These are phyloP conservation scores for Kalmanozyma brasiliensis DNA, from an alignment of 1,284 basidiomycete genomes.

Conservation along the genomic window DNA sequence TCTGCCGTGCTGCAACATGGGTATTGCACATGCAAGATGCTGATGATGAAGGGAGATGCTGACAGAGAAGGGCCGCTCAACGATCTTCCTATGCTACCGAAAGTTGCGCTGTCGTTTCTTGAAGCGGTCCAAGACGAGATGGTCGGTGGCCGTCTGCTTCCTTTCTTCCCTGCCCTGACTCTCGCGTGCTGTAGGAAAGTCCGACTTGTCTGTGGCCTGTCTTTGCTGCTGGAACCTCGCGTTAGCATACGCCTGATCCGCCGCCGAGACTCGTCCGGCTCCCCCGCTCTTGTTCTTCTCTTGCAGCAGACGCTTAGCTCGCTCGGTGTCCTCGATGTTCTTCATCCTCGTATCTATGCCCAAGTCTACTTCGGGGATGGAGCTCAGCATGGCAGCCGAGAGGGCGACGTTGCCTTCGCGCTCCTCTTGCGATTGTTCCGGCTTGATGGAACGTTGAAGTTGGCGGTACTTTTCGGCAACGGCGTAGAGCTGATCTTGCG, in stretches of 20 bases:
- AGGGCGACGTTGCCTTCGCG: conserved; percentile 93
- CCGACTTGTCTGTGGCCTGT: conserved; percentile 1
- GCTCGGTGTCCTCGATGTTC: conserved; percentile 97
- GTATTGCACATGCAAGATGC: too few species aligned
- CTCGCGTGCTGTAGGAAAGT: not conserved
- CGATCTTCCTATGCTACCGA: conserved; percentile 13
- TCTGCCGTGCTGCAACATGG: too few species aligned
- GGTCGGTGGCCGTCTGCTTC: conserved; percentile 87
- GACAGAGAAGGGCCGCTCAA: too few species aligned
- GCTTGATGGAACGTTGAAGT: conserved; percentile 68
- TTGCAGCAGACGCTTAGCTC: conserved; percentile 84
- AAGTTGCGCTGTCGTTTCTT: conserved; percentile 50
- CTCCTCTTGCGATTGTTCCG: conserved; percentile 71
- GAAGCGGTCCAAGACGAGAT: conserved; percentile 76
- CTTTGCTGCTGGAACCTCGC: conserved; percentile 70
- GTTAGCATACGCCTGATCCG: conserved; percentile 81
- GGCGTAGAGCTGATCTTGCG: conserved; percentile 83
- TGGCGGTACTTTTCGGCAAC: conserved; percentile 76
- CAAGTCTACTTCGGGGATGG: conserved; percentile 92
- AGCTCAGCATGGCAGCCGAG: conserved; percentile 91
- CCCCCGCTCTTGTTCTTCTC: conserved; percentile 74
- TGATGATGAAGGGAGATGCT: too few species aligned
- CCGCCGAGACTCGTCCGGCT: conserved; percentile 71
- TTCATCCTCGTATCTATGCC: conserved; percentile 92
- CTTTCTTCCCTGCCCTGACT: conserved; percentile 70